Base-by-base conservation (phyloP, 163 green algal species). In the Smithsoniella earleae region DNA sequence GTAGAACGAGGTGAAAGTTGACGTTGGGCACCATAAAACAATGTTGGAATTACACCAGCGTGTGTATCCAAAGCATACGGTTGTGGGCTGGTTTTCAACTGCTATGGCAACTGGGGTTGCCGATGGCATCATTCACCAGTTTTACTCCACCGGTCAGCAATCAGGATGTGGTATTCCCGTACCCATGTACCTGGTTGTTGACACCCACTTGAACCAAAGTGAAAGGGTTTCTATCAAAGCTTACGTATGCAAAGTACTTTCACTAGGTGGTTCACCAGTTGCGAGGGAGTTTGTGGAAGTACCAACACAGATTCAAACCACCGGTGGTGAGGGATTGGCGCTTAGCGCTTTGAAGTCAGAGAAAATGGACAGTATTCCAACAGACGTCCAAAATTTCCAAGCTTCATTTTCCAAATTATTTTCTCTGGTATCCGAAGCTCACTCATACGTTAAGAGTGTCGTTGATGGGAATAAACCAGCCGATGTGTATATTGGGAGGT, bases 11-110 rank as follows among this genome's bases (percentile, higher is more conserved):
- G 93, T 99, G 3, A 86, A 89, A 30, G 79, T 99, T 72, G 94
- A 99, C 66, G 90, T 97, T 46, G 82, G 87, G 20, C 96, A 98
- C 79, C 92, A 98, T 79, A 89, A 87, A 37, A 96, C 90, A 2
- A 92, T 99, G 87, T 82, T 91, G n/a, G 86, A 92, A n/a, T 83
- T 98, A 36, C 91, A 97, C 69, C 86, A 92, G 33, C 87, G 84
- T 40, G 92, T 98, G 22, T 88, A 89, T 62, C 81, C 83, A n/a
- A 86, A 85, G 25, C 91, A 99, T 66, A 66, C 77, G 16, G 87
- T 98, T 22, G 87, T 98, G 0, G 93, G 93, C 62, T 98, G 93
- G 93, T 97, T 66, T 40, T 49, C 72, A 73, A 44, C 3, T 2
- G 31, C 3, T 25, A 34, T 46, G 22, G 4, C 18, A 2, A 4